Base-by-base conservation (phyloP, 371 early-diverging fungal genomes). In the Synchytrium microbalum region DNA sequence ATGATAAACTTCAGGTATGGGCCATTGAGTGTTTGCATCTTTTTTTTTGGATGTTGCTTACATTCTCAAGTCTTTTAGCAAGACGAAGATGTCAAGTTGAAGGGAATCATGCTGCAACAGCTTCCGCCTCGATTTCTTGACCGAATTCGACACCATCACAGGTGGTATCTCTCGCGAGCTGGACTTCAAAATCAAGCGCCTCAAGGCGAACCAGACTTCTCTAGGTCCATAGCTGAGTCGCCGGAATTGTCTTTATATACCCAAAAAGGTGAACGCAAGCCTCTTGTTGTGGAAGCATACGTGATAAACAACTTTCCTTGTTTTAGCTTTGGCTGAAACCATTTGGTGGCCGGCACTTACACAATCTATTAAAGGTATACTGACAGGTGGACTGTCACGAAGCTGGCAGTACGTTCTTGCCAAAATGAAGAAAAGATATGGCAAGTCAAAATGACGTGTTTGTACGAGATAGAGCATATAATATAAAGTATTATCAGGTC, bases 281-380 rank as follows among this genome's bases (percentile, higher is more conserved):
- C 24, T n/a, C 0, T 38, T 38, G 46, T 19, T 38, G 46, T 38
- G 46, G 46, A 38, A 38, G 19, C 10, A 5, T 5, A 38, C 19
- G 46, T 38, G 46, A 38, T 38, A 19, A 38, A 5, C 19, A 38
- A 19, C 46, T 10, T 19, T 5, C 46, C 10, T 38, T 10, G 10
- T 38, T 8, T 26, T 56, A 56, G 56, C 56, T 13, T 56, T 56
- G 56, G 64, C 33, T 1, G 69, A 75, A 5, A 88, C 85, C 52
- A 84, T 90, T 1, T 73, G 79, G 24, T 69, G 84, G 32, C 91
- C 96, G 0, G 93, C 96, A 0, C 66, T 97, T 28, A 84, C 89
- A 5, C 98, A 98, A 75, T 88, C 92, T 25, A 64, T 86, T 62
- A 98, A 98, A 75, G 98, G 98, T 1, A 72, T 96, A 16, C 69